phyloP scores from a whole-genome alignment of 2,329 filamentous ascomycete genomes.

The Stylonectria norvegica region DNA sequence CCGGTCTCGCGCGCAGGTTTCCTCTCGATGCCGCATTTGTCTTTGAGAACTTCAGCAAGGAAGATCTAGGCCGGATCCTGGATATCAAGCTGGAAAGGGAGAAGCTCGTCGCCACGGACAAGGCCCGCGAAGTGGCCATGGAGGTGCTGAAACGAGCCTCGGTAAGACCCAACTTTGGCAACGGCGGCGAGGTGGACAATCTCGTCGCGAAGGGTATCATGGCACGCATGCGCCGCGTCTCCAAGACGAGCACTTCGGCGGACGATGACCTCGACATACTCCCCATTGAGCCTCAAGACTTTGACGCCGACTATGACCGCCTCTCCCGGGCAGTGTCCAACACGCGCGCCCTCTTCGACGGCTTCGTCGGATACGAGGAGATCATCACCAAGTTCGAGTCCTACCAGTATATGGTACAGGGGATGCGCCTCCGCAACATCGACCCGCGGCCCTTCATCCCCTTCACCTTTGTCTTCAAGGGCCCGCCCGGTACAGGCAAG shows the following conservation, averaged over 20 bases:
- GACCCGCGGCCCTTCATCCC: slow-evolving; percentile 54
- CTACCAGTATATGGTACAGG: slow-evolving; percentile 52
- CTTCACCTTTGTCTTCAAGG: slow-evolving; percentile 66
- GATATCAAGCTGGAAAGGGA: slow-evolving; percentile 59
- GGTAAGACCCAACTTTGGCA: slow-evolving; percentile 69
- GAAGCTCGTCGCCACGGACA: slow-evolving; percentile 50
- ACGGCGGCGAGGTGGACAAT: slow-evolving; percentile 70
- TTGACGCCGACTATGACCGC: slow-evolving; percentile 56
- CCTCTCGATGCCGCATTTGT: slow-evolving; percentile 60
- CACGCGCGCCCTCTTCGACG: slow-evolving; percentile 53
- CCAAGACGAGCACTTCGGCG: slow-evolving; percentile 18
- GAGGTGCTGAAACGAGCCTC: slow-evolving; percentile 59
- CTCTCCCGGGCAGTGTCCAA: slow-evolving; percentile 39
- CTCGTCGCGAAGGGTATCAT: slow-evolving; percentile 26
- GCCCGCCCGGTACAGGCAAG: slow-evolving; percentile 65
- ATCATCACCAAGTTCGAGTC: slow-evolving; percentile 53
- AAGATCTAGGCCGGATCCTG: slow-evolving; percentile 59
- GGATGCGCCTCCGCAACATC: slow-evolving; percentile 48
- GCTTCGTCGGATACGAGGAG: slow-evolving; percentile 55
- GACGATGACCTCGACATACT: slow-evolving; percentile 21
- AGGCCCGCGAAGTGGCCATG: slow-evolving; percentile 53
- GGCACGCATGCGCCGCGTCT: slow-evolving; percentile 22
- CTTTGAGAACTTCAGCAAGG: slow-evolving; percentile 65
- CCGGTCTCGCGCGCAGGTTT: slow-evolving; percentile 65
- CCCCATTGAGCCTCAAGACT: slow-evolving; percentile 42